Evolutionary conservation across 1,284 basidiomycete species (phyloP).

Genomic region (Ceratobasidium sp.): DNA sequence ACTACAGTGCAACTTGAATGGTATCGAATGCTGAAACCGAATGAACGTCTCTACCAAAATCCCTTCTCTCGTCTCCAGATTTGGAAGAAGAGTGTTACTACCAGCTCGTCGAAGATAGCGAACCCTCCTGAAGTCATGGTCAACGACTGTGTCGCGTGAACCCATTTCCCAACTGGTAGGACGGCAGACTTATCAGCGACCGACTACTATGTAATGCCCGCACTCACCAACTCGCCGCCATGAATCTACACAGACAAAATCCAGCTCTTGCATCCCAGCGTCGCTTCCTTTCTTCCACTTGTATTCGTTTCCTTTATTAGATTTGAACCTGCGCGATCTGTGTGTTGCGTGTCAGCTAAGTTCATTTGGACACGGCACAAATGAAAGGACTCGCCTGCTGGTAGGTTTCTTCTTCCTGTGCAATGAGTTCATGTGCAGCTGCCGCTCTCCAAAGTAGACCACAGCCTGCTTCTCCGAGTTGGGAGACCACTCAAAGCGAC

Average conservation of each 20-base stretch:
- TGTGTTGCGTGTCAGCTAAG: conserved; percentile 22
- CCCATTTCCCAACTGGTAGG: conserved; percentile 32
- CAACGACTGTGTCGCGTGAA: conserved; percentile 27
- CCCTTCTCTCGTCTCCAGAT: conserved; percentile 41
- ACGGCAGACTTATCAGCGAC: conserved; percentile 19
- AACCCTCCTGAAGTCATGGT: conserved; percentile 37
- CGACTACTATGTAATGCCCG: neutral
- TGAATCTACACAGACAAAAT: conserved; percentile 34
- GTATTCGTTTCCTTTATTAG: conserved; percentile 44
- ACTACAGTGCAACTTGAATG: conserved; percentile 1
- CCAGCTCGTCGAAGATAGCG: conserved; percentile 42
- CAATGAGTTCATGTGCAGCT: conserved; percentile 41
- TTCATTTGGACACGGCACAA: neutral
- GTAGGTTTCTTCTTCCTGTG: conserved; percentile 44
- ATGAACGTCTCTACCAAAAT: conserved; percentile 33
- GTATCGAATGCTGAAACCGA: neutral
- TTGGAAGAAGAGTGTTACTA: conserved; percentile 40
- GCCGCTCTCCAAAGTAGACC: conserved; percentile 44
- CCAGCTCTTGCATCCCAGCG: conserved; percentile 45
- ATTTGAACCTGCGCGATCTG: conserved; percentile 46
- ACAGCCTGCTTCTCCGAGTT: conserved; percentile 31
- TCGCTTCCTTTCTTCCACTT: conserved; percentile 46
- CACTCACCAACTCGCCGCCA: conserved; percentile 38
- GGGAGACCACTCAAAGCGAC: conserved; percentile 43
- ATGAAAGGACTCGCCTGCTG: conserved; percentile 37